Evolutionary conservation across 768 basidiomycete species (phyloP), one percentile per base, ranked within the genome.

Genomic region (Coprinellus micaceus): DNA sequence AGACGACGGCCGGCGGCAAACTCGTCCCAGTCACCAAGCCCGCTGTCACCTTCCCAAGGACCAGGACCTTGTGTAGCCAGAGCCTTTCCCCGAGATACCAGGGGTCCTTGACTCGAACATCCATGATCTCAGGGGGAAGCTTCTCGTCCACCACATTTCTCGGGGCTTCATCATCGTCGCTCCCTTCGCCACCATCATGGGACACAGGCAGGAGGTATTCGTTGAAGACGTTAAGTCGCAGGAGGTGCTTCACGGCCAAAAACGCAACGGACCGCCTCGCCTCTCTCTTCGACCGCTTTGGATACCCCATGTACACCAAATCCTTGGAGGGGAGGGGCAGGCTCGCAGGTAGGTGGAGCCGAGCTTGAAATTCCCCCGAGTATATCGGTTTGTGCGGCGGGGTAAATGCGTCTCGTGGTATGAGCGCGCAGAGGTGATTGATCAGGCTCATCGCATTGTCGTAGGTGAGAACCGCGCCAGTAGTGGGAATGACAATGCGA

Each of bases 231-330:
- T 87, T 80, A n/a, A 91, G 71, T 26, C 76, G 73, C 58, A 86
- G 81, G 15, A 96, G 76, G 2, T 75, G 74, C 61, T 82, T 84
- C 21, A 91, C 89, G 2, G 88, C 92, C 58, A 82, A 70, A 66
- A 91, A 95, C 0, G 91, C 89, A 11, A 82, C 91, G 2, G 88
- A 88, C 6, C 93, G 85, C 62, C 84, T 91, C 0, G 94, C 92
- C 64, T 90, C 90, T 58, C 80, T 85, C 67, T 93, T 94, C 12
- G 89, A 82, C 43, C 76, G 72, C 55, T 80, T 82, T 4, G 53
- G 58, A 3, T 89, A 86, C 0, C 91, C 91, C 13, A 71, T 65
- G 58, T 80, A 89, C 2, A 74, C 65, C 12, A 89, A 79, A 50
- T 83, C 71, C 41, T 78, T 70, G 0, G 76, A 67, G 0, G 82